These are phyloP conservation scores for Rhodotorula sp. DNA, from an alignment of 1,284 basidiomycete genomes.

Conservation along the genomic window DNA sequence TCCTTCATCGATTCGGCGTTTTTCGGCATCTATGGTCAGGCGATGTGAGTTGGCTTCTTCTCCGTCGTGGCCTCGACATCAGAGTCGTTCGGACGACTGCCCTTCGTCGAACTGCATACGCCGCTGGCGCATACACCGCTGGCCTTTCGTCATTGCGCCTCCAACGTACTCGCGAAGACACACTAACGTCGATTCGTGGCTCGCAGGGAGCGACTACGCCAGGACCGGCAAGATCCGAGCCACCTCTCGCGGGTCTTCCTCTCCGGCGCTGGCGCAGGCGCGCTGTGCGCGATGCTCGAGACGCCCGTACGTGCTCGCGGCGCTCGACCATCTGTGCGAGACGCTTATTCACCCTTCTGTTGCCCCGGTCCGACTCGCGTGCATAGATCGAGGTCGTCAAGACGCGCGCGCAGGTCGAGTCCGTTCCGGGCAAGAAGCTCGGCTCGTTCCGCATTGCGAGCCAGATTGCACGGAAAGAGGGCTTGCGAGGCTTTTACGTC, in stretches of 20 bases:
- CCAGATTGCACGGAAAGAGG: conserved; percentile 44
- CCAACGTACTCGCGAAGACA: too few species aligned
- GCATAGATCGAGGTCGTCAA: conserved; percentile 48
- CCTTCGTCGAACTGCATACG: too few species aligned
- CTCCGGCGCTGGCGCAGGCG: conserved; percentile 46
- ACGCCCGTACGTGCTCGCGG: conserved; percentile 42
- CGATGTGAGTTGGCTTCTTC: conserved; percentile 41
- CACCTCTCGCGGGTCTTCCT: conserved; percentile 41
- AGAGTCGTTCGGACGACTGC: neutral
- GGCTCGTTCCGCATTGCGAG: conserved; percentile 44
- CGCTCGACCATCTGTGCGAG: neutral
- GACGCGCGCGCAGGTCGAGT: conserved; percentile 47
- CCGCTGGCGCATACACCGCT: too few species aligned
- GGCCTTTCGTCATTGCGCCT: too few species aligned
- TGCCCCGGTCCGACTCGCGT: neutral
- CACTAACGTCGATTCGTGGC: too few species aligned
- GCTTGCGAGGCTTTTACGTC: conserved; percentile 46
- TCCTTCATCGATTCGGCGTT: conserved; percentile 49
- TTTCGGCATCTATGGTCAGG: conserved; percentile 46
- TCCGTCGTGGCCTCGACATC: neutral
- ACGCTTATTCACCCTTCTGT: neutral
- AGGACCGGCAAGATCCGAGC: conserved; percentile 47
- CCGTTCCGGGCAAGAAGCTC: conserved; percentile 38
- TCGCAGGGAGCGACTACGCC: conserved; percentile 35
- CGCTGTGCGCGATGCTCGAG: conserved; percentile 46